These are phyloP conservation scores for Saksenaea vasiformis DNA, from an alignment of 371 early-diverging fungal genomes.

Conservation along the genomic window DNA sequence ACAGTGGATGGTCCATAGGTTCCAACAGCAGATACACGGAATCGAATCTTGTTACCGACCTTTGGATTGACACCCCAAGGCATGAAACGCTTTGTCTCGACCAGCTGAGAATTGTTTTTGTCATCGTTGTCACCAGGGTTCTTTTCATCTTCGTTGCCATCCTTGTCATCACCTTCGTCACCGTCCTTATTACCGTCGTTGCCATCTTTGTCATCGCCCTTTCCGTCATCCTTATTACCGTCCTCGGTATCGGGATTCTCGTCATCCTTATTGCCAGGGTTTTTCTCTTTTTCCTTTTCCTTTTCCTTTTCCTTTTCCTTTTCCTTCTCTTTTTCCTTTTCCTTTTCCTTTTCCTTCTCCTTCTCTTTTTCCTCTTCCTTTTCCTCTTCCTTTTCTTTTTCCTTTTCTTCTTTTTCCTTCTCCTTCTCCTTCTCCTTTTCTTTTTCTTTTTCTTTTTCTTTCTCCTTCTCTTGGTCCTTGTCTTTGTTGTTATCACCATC, in stretches of 20 bases:
- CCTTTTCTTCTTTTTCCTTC: conserved; percentile 24
- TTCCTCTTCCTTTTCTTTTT: conserved; percentile 5
- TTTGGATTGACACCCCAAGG: conserved; percentile 52
- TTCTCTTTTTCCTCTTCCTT: background rate
- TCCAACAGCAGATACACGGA: background rate
- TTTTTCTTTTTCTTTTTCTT: background rate
- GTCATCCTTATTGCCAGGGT: conserved; percentile 21
- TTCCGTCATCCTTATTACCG: conserved; percentile 87
- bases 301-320: conserved; percentile 41
- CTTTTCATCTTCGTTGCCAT: conserved; percentile 67
- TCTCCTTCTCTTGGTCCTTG: background rate
- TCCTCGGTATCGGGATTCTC: too few relatives aligned
- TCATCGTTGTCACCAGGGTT: conserved; percentile 42
- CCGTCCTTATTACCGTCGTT: conserved; percentile 72
- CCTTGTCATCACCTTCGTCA: conserved; percentile 22
- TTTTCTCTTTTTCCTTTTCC: conserved; percentile 37
- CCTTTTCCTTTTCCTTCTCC: background rate
- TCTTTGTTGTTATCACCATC: background rate
- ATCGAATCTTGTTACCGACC: conserved; percentile 62
- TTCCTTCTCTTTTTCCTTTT: background rate
- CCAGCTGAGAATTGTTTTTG: conserved; percentile 72
- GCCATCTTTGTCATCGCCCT: conserved; percentile 70
- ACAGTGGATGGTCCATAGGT: background rate
- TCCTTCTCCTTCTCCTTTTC: background rate
- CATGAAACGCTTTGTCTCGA: background rate